Base-by-base conservation (phyloP, 1,284 basidiomycete species). In the Rhodotorula sp. region DNA sequence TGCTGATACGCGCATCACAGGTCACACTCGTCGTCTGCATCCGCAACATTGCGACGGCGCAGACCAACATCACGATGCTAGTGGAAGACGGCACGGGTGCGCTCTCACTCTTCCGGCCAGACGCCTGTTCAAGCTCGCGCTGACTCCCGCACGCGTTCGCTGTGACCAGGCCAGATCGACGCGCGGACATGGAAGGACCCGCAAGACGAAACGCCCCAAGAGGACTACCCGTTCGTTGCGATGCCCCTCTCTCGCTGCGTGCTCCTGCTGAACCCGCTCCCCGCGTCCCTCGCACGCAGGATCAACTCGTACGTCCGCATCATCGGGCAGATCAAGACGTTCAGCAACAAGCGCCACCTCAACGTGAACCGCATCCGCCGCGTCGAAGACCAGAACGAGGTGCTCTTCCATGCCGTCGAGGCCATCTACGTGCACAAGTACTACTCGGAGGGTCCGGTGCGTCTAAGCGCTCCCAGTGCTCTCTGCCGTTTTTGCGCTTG, bases 241-340 rank as follows among this genome's bases (percentile, higher is more conserved):
- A 14, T 44, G 45, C 13, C 61, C 45, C 19, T 45, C 44, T 16
- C 19, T n/a, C 16, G 7, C 27, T 25, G 1, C 21, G 46, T 54
- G n/a, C 16, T 16, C n/a, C 14, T n/a, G 87, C 77, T 34, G 25
- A 4, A n/a, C 27, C 67, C 80, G 23, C 41, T 27, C 21, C 50
- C 3, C n/a, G 27, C 61, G 19, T 16, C 49, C 4, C 10, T 21
- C 14, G 3, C 50, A 34, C 69, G 27, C 74, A 94, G 93, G 61
- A 89, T 91, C 81, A 86, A 88, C 58, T 85, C 84, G 52, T 95
- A 91, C 80, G 89, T 96, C 52, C 88, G 91, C n/a, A 88, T 97
- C 41, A 87, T 91, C 50, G 97, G 96, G n/a, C 86, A 85, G n/a
- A 82, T 98, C 76, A 97, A 97, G 81, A 86, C 85, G 12, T 97